phyloP scores from a whole-genome alignment of 108 stramenopile genomes.

The Fistulifera pelliculosa region DNA sequence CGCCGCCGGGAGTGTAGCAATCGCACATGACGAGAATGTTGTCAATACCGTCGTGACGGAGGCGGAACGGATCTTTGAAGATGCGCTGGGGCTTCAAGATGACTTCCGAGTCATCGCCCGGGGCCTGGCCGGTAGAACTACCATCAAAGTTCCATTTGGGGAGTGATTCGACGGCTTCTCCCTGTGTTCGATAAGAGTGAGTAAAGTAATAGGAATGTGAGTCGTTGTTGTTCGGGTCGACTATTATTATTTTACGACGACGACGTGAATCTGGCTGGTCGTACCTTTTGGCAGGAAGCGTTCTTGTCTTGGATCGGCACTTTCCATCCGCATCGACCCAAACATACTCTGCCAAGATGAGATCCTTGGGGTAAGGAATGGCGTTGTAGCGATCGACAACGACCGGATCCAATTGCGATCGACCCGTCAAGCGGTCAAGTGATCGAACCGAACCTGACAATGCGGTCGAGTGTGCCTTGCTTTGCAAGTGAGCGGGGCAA shows the following conservation, averaged over 20 bases:
- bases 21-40: constrained; percentile 97
- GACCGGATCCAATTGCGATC: constrained; percentile 62
- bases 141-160: constrained; percentile 98
- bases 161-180: constrained; percentile 38
- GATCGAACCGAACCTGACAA: too few relatives aligned
- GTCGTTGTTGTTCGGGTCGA: too few relatives aligned
- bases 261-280: too few relatives aligned
- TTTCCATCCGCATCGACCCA: constrained; percentile 89
- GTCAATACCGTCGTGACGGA: constrained; percentile 60
- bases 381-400: constrained; percentile 52
- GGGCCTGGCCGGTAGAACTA: constrained; percentile 90
- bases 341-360: constrained; percentile 81
- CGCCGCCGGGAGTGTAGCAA: constrained; percentile 87
- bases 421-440: constrained; percentile 32
- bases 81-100: constrained; percentile 80
- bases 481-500: too few relatives aligned
- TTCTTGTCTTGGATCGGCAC: constrained; percentile 80
- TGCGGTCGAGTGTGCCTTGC: too few relatives aligned
- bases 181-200: constrained; percentile 10
- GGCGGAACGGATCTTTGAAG: constrained; percentile 92
- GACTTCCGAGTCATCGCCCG: constrained; percentile 95
- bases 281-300: constrained; percentile 53
- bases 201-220: too few relatives aligned
- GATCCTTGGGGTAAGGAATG: constrained; percentile 60
- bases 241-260: too few relatives aligned